Evolutionary conservation across 2,329 filamentous ascomycete species (phyloP), one percentile per base, ranked within the genome.

Genomic region (Magnaporthales sp.): DNA sequence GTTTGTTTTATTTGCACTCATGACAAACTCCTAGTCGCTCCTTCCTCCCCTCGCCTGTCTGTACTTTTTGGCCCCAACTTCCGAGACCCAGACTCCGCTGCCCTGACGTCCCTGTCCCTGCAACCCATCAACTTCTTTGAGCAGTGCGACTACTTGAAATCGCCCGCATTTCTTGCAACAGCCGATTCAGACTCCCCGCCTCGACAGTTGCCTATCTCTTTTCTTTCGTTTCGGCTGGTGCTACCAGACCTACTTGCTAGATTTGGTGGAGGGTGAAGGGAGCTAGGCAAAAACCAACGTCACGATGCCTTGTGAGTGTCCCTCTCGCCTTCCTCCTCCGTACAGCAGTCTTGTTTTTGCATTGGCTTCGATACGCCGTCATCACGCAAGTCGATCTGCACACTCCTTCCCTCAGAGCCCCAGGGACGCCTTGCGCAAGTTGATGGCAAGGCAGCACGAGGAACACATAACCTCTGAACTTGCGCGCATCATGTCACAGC

Each of bases 11-110:
- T 51, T 30, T 65, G 19, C 51, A n/a, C 61, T 60, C 15, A 65
- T 66, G 54, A 62, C 66, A 65, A 67, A 31, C 66, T 67, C 66
- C 51, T n/a, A 67, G 62, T 67, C 66, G 62, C 26, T 64, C 63
- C 27, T 67, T 64, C 31, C 31, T 30, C 29, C 38, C 62, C 22
- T 62, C 31, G 22, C 61, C 61, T 62, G 61, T 46, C 60, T 62
- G 60, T 62, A n/a, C 24, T 62, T 62, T n/a, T 63, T 30, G 38
- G 38, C 38, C 54, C 54, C 24, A 22, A 26, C 54, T 26, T 58
- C 24, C 54, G n/a, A 58, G 54, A 58, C 24, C 54, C 54, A 22
- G 54, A 58, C 54, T 58, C 62, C 62, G 22, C 38, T 32, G 32
- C 11, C 62, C 30, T 51, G 15, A 46, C 38, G 62, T 64, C 31